Percentiles rank a stretch among this genome's conserved stretches.
Evolutionary conservation across 164 flowering plant genomes (phyloP).

Genomic region (Amborella trichopoda): DNA sequence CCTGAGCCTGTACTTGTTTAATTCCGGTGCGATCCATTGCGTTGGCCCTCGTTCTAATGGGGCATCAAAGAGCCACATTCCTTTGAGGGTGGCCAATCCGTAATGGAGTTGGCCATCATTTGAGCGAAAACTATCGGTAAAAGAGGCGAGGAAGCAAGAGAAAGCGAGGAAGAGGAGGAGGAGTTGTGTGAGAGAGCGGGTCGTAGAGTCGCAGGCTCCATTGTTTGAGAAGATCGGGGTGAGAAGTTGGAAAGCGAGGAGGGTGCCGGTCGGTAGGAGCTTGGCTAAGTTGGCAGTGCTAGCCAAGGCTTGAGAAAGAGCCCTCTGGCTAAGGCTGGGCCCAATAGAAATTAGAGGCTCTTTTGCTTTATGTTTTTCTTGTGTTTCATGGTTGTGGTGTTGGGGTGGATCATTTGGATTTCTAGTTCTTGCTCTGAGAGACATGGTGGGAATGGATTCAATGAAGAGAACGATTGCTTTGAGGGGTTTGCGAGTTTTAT

Average conservation of each 20-base stretch:
- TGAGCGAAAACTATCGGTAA: constrained; percentile 44
- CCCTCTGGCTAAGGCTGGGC: constrained; percentile 19
- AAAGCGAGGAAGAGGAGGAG: constrained; percentile 25
- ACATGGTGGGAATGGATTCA: no score
- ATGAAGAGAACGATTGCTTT: no score
- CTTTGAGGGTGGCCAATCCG: constrained; percentile 46
- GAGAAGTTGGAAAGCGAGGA: constrained; percentile 44
- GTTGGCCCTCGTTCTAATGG: not conserved
- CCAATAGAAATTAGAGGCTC: not conserved
- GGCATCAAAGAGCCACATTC: constrained; percentile 35
- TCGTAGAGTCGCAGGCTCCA: constrained; percentile 31
- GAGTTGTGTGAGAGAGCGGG: constrained; percentile 24
- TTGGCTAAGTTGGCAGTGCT: constrained; percentile 44
- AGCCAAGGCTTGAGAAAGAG: constrained; percentile 34
- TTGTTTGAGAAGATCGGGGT: constrained; percentile 37
- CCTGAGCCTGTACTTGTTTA: constrained; percentile 38
- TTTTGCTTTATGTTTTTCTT: not conserved
- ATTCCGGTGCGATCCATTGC: constrained; percentile 23
- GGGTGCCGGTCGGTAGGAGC: constrained; percentile 62
- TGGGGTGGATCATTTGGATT: constrained; percentile 1
- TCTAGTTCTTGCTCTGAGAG: constrained; percentile 15
- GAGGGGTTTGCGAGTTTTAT: no score
- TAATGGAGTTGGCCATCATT: constrained; percentile 28
- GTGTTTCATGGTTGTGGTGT: not conserved
- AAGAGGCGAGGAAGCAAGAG: constrained; percentile 41